Base-by-base conservation (phyloP, 176 grass and related monocot genomes). In the Triticum urartu region DNA sequence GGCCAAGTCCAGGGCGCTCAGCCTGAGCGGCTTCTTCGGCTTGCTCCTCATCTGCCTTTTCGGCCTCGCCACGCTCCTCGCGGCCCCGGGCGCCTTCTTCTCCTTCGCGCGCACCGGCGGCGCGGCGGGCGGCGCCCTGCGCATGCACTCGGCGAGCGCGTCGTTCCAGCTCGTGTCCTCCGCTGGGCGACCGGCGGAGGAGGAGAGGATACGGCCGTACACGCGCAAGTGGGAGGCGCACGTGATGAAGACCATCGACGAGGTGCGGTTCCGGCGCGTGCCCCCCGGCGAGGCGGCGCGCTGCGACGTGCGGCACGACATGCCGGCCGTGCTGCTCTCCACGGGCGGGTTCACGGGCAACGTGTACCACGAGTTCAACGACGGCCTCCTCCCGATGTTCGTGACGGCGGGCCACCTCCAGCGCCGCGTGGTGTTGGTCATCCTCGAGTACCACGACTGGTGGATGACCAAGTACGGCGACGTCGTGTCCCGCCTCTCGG, bases 331-430 rank as follows among this genome's bases (percentile, higher is more conserved):
- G 26, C 68, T 99, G 2, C 95, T 99, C 85, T 99, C 94, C 11
- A 94, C 94, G 6, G 97, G 97, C 56, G 97, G 94, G 5, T 98
- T 92, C 86, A 98, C 97, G 21, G 97, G 94, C 9, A 98, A 98
- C 81, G 92, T 95, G 48, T 98, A 94, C 71, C 97, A 98, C 82
- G 94, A 95, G 66, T 98, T 98, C 93, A 98, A 94, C 82, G 97
- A 98, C 84, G 97, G 93, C 63, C 89, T 98, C 63, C 79, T 98
- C 35, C 97, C 97, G 64, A 88, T 98, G 60, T 98, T 94, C 88
- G 90, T 98, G 32, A 95, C 97, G 65, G 82, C 97, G 17, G 54
- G 59, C 4, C 94, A 90, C 82, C 59, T 95, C 54, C 80, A 85
- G 1, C 82, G 88, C 3, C 89, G 77, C 60, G 94, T 98, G 75